Percentiles rank a stretch among this genome's conserved stretches.
These are phyloP conservation scores for Eutypa lata DNA, from an alignment of 2,329 filamentous ascomycete species.

Conservation along the genomic window DNA sequence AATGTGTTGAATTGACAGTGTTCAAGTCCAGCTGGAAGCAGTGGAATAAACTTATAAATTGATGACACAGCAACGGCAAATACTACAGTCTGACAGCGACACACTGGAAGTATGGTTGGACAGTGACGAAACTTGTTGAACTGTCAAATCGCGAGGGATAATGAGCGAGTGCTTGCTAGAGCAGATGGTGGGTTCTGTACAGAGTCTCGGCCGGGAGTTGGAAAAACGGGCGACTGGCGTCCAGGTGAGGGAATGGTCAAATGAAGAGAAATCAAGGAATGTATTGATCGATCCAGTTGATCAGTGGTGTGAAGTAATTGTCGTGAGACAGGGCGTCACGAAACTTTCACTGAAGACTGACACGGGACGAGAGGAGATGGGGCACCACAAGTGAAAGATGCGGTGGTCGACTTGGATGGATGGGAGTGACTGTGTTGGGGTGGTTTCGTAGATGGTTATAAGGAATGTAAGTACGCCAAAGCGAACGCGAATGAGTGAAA, in stretches of 20 bases:
- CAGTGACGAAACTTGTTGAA: conserved; percentile 17
- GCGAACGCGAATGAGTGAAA: conserved; percentile 24
- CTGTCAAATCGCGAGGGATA: background rate
- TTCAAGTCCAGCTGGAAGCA: conserved; percentile 13
- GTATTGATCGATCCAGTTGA: conserved; percentile 21
- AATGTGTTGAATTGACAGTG: background rate
- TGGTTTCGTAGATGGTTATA: conserved; percentile 15
- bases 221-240: conserved; percentile 28
- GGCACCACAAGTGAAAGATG: conserved; percentile 10
- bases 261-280: conserved; percentile 19
- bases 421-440: conserved; percentile 1
- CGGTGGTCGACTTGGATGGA: conserved; percentile 7
- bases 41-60: conserved; percentile 13
- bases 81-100: background rate
- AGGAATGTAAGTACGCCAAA: conserved; percentile 27
- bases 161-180: conserved; percentile 17
- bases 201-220: background rate
- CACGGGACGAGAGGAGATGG: background rate
- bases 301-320: conserved; percentile 4
- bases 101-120: conserved; percentile 15
- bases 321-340: conserved; percentile 11
- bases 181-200: conserved; percentile 10
- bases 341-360: background rate
- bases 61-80: conserved; percentile 9
- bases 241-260: conserved; percentile 21